These are phyloP conservation scores for Pythium sukuiense DNA, from an alignment of 352 stramenopile genomes.

Conservation along the genomic window DNA sequence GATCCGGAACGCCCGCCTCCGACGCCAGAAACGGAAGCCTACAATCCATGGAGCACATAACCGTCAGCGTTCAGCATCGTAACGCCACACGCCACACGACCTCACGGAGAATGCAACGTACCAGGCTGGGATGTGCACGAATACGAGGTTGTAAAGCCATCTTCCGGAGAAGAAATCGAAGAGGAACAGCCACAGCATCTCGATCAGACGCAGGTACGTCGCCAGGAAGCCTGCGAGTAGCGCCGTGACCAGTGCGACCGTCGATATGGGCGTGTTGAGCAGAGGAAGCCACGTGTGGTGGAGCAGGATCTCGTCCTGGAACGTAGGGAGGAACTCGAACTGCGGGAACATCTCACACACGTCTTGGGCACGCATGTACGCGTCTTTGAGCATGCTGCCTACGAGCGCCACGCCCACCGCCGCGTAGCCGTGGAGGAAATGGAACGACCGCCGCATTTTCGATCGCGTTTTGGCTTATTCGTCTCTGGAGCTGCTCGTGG, in stretches of 20 bases:
- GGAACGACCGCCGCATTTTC: conserved; percentile 20
- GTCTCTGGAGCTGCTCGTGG: conserved; percentile 6
- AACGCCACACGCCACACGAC: background rate
- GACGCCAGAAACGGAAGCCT: conserved; percentile 59
- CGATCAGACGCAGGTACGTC: conserved; percentile 39
- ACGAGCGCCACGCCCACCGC: conserved; percentile 39
- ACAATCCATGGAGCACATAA: background rate
- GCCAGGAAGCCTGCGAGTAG: conserved; percentile 35
- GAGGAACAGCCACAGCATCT: conserved; percentile 46
- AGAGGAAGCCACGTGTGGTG: conserved; percentile 59
- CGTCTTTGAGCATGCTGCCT: conserved; percentile 46
- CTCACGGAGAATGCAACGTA: conserved; percentile 29
- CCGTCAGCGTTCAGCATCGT: background rate
- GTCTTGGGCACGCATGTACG: conserved; percentile 37
- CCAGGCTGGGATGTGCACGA: conserved; percentile 50
- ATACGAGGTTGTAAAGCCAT: conserved; percentile 56
- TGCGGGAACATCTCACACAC: conserved; percentile 67
- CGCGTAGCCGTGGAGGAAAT: conserved; percentile 49
- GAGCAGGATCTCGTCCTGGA: conserved; percentile 54
- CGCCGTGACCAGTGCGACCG: conserved; percentile 40
- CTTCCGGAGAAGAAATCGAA: conserved; percentile 51
- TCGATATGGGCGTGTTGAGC: conserved; percentile 39
- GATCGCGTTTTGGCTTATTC: background rate
- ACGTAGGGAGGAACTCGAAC: conserved; percentile 58
- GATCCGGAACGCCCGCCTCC: conserved; percentile 57